A percentile compares a stretch with the other conserved stretches of the same genome.
These are phyloP conservation scores for Angomonas ambiguus DNA, from an alignment of 208 protist species.

Conservation along the genomic window DNA sequence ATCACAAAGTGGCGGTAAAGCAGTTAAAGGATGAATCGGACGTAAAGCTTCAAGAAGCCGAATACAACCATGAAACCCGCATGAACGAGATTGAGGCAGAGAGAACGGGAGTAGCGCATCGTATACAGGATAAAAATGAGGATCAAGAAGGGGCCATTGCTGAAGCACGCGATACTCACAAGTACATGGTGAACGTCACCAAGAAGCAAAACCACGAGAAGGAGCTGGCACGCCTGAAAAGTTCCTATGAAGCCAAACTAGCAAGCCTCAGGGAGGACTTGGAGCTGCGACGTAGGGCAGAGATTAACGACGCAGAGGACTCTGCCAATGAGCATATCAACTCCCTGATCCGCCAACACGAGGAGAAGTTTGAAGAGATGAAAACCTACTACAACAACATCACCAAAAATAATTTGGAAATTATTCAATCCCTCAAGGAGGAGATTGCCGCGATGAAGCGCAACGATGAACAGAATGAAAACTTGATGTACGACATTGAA, in stretches of 20 bases:
- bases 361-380: constrained; percentile 94
- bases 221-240: constrained; percentile 75
- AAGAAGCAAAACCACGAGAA: constrained; percentile 87
- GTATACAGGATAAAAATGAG: constrained; percentile 58
- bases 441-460: constrained; percentile 94
- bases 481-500: constrained; percentile 96
- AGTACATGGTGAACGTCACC: constrained; percentile 84
- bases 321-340: constrained; percentile 96
- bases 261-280: constrained; percentile 83
- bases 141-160: constrained; percentile 77
- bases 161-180: constrained; percentile 81
- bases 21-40: constrained; percentile 88
- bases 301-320: constrained; percentile 95
- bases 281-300: constrained; percentile 89
- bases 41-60: constrained; percentile 72
- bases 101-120: constrained; percentile 41
- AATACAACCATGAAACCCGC: constrained; percentile 69
- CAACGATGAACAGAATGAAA: constrained; percentile 94
- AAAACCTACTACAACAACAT: constrained; percentile 98
- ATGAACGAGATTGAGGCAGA: constrained; percentile 74
- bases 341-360: constrained; percentile 94
- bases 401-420: constrained; percentile 96
- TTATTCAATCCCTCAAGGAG: constrained; percentile 97
- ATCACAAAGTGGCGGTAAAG: constrained; percentile 91
- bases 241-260: constrained; percentile 90